A percentile compares a stretch with the other conserved stretches of the same genome.
These are phyloP conservation scores for Crithidia mellificae DNA, from an alignment of 208 protist genomes.

Conservation along the genomic window DNA sequence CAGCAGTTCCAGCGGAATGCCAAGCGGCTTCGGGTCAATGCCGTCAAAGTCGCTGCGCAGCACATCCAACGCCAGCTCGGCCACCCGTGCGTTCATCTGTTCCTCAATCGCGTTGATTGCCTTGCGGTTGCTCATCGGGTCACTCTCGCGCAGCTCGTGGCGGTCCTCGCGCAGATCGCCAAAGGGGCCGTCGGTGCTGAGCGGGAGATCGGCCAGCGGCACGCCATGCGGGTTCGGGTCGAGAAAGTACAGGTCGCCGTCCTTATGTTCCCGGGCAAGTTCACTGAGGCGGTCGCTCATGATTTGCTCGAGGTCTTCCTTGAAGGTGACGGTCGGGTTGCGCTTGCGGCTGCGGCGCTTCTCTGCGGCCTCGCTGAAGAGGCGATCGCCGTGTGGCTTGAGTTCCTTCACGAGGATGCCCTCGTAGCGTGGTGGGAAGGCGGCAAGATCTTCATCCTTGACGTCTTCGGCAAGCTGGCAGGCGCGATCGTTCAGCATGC, in stretches of 20 bases:
- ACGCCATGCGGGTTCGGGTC: conserved; percentile 48
- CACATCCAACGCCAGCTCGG: conserved; percentile 45
- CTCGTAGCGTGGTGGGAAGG: conserved; percentile 52
- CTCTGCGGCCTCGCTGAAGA: conserved; percentile 62
- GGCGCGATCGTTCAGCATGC: conserved; percentile 71
- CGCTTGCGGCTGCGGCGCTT: conserved; percentile 47
- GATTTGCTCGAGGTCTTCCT: conserved; percentile 53
- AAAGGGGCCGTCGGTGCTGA: conserved; percentile 50
- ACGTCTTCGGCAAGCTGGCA: conserved; percentile 55
- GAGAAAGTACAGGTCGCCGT: conserved; percentile 84
- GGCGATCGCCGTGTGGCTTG: conserved; percentile 56
- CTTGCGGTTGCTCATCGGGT: conserved; percentile 59
- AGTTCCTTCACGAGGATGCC: conserved; percentile 58
- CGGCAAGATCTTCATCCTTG: conserved; percentile 61
- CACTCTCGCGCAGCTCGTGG: conserved; percentile 42
- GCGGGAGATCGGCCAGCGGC: conserved; percentile 40
- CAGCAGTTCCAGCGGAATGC: conserved; percentile 67
- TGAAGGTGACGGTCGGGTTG: conserved; percentile 30
- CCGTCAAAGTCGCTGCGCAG: conserved; percentile 56
- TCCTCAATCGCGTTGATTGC: conserved; percentile 52
- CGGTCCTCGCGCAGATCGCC: conserved; percentile 47
- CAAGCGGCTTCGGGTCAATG: conserved; percentile 59
- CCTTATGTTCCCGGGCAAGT: conserved; percentile 58
- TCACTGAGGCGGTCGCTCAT: conserved; percentile 68
- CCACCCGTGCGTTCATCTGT: conserved; percentile 55